Conservation (phyloP, 1,284 basidiomycete genomes). For the Calocybe gambosa region DNA sequence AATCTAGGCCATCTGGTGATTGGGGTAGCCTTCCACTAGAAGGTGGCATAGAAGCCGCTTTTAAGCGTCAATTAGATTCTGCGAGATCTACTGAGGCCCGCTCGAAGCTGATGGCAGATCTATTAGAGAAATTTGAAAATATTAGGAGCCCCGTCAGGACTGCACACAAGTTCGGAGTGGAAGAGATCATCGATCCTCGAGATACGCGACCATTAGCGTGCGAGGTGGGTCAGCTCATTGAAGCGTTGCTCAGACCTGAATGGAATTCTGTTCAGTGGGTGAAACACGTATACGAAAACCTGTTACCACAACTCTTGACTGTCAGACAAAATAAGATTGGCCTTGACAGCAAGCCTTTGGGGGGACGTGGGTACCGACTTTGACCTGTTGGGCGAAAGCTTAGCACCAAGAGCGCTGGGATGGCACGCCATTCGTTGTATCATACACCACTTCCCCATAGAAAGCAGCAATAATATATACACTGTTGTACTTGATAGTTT, state of each 20-base stretch:
- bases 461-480: background rate
- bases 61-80: constrained; percentile 34
- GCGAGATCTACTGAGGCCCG: constrained; percentile 27
- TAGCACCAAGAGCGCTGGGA: background rate
- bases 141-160: constrained; percentile 34
- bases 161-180: constrained; percentile 34
- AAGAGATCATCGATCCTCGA: constrained; percentile 38
- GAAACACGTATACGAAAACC: constrained; percentile 24
- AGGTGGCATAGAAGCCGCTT: constrained; percentile 39
- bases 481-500: background rate
- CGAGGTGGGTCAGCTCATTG: constrained; percentile 25
- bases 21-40: constrained; percentile 40
- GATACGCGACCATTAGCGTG: constrained; percentile 35
- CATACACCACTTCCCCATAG: background rate
- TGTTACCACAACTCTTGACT: constrained; percentile 26
- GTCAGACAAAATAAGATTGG: constrained; percentile 22
- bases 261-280: constrained; percentile 23
- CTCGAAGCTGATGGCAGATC: constrained; percentile 30
- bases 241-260: background rate
- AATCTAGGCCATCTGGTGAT: constrained; percentile 35
- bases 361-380: constrained; percentile 26
- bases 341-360: constrained; percentile 24
- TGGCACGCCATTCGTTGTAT: background rate
- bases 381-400: background rate
- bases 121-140: constrained; percentile 32